Evolutionary conservation across 768 basidiomycete genomes (phyloP).

Genomic region (Leccinum uliginosum): DNA sequence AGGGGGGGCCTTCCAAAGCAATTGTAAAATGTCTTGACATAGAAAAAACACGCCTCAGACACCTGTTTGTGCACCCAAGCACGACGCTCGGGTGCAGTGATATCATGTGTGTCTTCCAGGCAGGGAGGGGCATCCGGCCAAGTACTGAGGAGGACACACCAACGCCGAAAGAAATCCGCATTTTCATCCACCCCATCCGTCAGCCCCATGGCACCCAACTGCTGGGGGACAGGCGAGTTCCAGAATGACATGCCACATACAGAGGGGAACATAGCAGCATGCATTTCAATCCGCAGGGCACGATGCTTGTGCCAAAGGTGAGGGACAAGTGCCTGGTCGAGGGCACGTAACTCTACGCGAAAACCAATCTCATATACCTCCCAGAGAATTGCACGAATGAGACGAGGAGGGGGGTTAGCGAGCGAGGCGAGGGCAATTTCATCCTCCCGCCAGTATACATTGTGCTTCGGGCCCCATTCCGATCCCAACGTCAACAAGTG

Average conservation of each 20-base stretch:
- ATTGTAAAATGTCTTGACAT: background rate
- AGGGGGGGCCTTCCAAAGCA: background rate
- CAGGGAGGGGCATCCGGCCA: background rate
- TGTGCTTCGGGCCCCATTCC: background rate
- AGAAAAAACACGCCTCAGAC: background rate
- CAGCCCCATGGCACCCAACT: background rate
- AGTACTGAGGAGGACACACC: background rate
- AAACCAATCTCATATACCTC: slow-evolving; percentile 19
- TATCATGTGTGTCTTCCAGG: background rate
- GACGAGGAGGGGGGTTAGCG: background rate
- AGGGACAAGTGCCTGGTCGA: slow-evolving; percentile 10
- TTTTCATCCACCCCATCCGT: background rate
- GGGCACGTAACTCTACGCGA: slow-evolving; percentile 15
- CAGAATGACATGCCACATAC: background rate
- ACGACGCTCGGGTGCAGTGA: too few relatives aligned
- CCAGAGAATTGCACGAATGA: slow-evolving; percentile 13
- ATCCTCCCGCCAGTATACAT: background rate
- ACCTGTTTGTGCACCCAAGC: background rate
- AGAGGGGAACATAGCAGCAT: background rate
- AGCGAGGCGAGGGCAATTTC: background rate
- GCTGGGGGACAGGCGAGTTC: background rate
- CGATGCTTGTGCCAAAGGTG: slow-evolving; percentile 1
- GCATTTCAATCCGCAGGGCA: background rate
- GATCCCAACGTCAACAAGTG: background rate
- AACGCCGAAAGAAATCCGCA: background rate